Evolutionary conservation across 2,329 filamentous ascomycete species (phyloP), one percentile per base, ranked within the genome.

Genomic region (Sporothrix schenckii): DNA sequence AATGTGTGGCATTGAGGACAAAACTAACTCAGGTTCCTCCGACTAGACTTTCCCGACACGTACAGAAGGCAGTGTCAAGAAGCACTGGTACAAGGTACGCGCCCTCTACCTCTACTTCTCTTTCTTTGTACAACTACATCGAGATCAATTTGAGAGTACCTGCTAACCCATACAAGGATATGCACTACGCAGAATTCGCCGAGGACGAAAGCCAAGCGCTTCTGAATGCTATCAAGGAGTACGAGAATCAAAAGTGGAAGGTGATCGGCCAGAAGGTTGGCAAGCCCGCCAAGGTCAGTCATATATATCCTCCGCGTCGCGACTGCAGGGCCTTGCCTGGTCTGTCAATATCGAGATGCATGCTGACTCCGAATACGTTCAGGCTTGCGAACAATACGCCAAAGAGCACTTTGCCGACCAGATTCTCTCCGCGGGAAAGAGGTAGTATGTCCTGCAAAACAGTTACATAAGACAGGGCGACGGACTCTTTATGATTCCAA

Each of bases 191-290:
- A 74, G 95, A 98, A 79, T 98, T 99, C 80, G 94, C 92, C 66
- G 94, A 97, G 83, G 93, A 98, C 78, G 95, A 97, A 88, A 93
- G 89, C 77, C 87, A 89, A 76, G 91, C 92, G 50, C 83, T 99
- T 71, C 87, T 97, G 75, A 93, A 92, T 74, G 95, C 95, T 41
- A 99, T 99, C 82, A 97, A 97, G 82, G 95, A 99, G 79, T 98
- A 98, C 81, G 95, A 99, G 79, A 91, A 93, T 78, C 97, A 96
- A 80, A 98, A 98, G 80, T 99, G 95, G 95, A 98, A 98, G 82
- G 89, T 91, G 34, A 98, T 98, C 78, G 95, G 95, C 49, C 90
- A 92, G 80, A 98, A 98, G 81, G 93, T 99, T 76, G 93, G 94
- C 77, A 99, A 99, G 82, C 95, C 95, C 65, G 95, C 95, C 75